Percentiles rank a stretch among this genome's conserved stretches.
Evolutionary conservation across 257 asterid genomes (phyloP).

Genomic region (Rauvolfia tetraphylla): DNA sequence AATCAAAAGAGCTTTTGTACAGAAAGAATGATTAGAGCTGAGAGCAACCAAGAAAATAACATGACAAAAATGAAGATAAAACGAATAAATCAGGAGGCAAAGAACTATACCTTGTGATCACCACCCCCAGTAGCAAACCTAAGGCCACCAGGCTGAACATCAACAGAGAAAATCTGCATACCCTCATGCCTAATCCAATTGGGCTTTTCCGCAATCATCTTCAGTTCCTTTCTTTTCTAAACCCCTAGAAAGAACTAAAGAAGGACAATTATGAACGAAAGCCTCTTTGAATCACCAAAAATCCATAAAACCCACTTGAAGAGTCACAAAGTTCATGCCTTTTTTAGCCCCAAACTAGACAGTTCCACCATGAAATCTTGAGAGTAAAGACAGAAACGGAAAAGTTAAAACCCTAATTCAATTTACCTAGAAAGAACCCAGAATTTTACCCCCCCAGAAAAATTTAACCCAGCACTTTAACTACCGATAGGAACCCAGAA

Average conservation of each 20-base stretch:
- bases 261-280: slow-evolving; percentile 2
- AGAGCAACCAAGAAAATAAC: neutral
- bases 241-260: slow-evolving; percentile 7
- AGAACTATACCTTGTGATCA: slow-evolving; percentile 69
- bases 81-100: neutral
- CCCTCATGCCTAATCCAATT: slow-evolving; percentile 82
- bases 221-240: slow-evolving; percentile 16
- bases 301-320: slow-evolving; percentile 32
- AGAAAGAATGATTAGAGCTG: neutral
- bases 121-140: slow-evolving; percentile 99
- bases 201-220: slow-evolving; percentile 92
- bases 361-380: slow-evolving; percentile 3
- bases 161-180: slow-evolving; percentile 88
- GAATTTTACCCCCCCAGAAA: neutral
- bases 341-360: slow-evolving; percentile 16
- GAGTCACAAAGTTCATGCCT: slow-evolving; percentile 27
- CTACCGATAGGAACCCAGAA: slow-evolving; percentile 8
- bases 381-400: slow-evolving; percentile 2
- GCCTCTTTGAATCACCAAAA: slow-evolving; percentile 21
- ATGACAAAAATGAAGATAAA: neutral
- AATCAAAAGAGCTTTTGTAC: neutral
- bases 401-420: slow-evolving; percentile 28
- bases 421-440: slow-evolving; percentile 2
- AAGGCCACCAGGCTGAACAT: slow-evolving; percentile 95
- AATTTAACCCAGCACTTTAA: neutral